A percentile compares a stretch with the other conserved stretches of the same genome.
Conservation (phyloP, 331 rosid species). For the Pyracantha coccinea region DNA sequence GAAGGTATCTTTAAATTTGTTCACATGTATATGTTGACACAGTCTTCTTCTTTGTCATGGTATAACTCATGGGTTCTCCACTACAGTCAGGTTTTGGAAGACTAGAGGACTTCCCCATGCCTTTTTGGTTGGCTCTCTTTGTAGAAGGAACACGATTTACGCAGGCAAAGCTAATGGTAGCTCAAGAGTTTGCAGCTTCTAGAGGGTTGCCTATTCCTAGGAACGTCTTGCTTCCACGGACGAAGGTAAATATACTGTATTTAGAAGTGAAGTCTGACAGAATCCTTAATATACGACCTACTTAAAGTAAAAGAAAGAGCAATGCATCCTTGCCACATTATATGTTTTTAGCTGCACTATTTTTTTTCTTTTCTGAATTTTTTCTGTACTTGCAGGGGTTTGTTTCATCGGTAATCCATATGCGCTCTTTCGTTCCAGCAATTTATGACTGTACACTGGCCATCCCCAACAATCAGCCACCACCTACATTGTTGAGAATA, state of each 20-base stretch:
- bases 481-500: conserved; percentile 64
- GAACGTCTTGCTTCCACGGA: conserved; percentile 83
- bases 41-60: not conserved
- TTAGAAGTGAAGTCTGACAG: not conserved
- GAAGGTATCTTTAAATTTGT: conserved; percentile 34
- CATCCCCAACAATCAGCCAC: conserved; percentile 37
- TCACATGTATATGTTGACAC: not conserved
- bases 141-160: conserved; percentile 97
- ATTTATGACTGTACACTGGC: conserved; percentile 72
- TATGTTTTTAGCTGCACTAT: not conserved
- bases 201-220: conserved; percentile 63
- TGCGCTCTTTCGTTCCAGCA: conserved; percentile 54
- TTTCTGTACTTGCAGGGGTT: conserved; percentile 46
- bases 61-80: not conserved
- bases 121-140: conserved; percentile 86
- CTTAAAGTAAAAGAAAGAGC: not conserved
- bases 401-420: conserved; percentile 53
- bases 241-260: conserved; percentile 41
- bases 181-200: conserved; percentile 74
- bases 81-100: conserved; percentile 55
- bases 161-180: conserved; percentile 49
- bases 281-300: not conserved
- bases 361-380: not conserved
- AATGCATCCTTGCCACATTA: not conserved
- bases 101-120: conserved; percentile 52